Percentiles rank a stretch among this genome's conserved stretches.
Conservation (phyloP, 2,329 filamentous ascomycete genomes). For the Fonsecaea nubica region DNA sequence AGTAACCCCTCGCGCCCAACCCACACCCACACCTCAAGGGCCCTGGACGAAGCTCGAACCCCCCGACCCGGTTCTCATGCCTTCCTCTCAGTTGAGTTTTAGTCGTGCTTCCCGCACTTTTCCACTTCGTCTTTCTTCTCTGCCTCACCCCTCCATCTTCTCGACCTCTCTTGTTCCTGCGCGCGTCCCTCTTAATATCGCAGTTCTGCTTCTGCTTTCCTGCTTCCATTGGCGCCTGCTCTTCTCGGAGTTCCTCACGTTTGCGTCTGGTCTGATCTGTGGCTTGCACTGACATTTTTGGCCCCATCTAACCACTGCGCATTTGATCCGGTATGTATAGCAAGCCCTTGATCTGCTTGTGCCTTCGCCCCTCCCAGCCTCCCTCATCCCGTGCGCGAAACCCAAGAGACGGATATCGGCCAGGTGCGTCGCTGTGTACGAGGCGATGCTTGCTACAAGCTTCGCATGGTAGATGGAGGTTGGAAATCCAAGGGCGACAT, state of each 20-base stretch:
- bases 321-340: slow-evolving; percentile 39
- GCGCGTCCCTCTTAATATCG: slow-evolving; percentile 39
- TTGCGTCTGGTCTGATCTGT: slow-evolving; percentile 37
- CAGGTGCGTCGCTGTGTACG: not conserved
- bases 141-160: slow-evolving; percentile 33
- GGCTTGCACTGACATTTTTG: slow-evolving; percentile 37
- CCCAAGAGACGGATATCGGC: slow-evolving; percentile 11
- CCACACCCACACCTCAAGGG: slow-evolving; percentile 2
- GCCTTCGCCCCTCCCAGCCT: slow-evolving; percentile 14
- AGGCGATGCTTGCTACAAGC: not conserved
- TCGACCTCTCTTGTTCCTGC: slow-evolving; percentile 34
- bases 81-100: slow-evolving; percentile 20
- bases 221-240: slow-evolving; percentile 38
- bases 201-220: slow-evolving; percentile 38
- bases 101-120: slow-evolving; percentile 33
- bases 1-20: slow-evolving; percentile 18
- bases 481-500: slow-evolving; percentile 2
- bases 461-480: slow-evolving; percentile 6
- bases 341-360: slow-evolving; percentile 13
- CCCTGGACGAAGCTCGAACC: slow-evolving; percentile 1
- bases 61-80: slow-evolving; percentile 7
- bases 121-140: slow-evolving; percentile 34
- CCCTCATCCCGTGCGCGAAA: slow-evolving; percentile 9
- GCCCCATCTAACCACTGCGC: slow-evolving; percentile 38
- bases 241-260: slow-evolving; percentile 38